A percentile compares a stretch with the other conserved stretches of the same genome.
phyloP scores from a whole-genome alignment of 805 yeast genomes.

The Zygosaccharomyces rouxii region DNA sequence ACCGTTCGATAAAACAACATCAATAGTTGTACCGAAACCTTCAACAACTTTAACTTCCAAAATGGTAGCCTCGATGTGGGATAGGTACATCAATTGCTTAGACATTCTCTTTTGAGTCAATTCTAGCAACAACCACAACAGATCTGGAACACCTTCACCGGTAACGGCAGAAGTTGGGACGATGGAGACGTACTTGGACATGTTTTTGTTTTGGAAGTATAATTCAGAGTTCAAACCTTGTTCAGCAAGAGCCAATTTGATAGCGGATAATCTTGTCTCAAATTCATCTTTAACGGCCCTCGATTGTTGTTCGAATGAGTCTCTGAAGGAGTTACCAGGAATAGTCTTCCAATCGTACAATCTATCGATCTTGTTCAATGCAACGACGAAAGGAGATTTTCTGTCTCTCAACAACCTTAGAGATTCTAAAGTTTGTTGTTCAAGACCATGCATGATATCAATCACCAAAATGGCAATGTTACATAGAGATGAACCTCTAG shows the following conservation, averaged over 20 bases:
- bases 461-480: conserved; percentile 97
- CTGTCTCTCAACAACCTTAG: conserved; percentile 88
- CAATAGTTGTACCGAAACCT: conserved; percentile 98
- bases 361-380: conserved; percentile 96
- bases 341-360: conserved; percentile 87
- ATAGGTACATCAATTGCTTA: conserved; percentile 92
- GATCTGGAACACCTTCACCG: conserved; percentile 99
- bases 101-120: conserved; percentile 98
- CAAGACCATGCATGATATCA: conserved; percentile 98
- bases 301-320: conserved; percentile 76
- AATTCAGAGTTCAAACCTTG: conserved; percentile 98
- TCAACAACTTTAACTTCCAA: conserved; percentile 97
- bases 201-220: conserved; percentile 90
- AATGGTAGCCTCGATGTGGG: conserved; percentile 87
- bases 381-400: conserved; percentile 97
- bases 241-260: conserved; percentile 89
- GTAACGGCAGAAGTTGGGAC: conserved; percentile 99
- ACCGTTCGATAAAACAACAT: conserved; percentile 97
- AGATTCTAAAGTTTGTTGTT: conserved; percentile 95
- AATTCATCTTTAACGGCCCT: conserved; percentile 89
- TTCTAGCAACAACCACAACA: conserved; percentile 90
- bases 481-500: conserved; percentile 98
- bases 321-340: conserved; percentile 95
- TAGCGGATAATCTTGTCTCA: conserved; percentile 76
- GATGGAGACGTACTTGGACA: conserved; percentile 89